Percentiles rank a stretch among this genome's conserved stretches.
Conservation (phyloP, 192 early-diverging fungal species). For the Rhizophlyctis rosea region DNA sequence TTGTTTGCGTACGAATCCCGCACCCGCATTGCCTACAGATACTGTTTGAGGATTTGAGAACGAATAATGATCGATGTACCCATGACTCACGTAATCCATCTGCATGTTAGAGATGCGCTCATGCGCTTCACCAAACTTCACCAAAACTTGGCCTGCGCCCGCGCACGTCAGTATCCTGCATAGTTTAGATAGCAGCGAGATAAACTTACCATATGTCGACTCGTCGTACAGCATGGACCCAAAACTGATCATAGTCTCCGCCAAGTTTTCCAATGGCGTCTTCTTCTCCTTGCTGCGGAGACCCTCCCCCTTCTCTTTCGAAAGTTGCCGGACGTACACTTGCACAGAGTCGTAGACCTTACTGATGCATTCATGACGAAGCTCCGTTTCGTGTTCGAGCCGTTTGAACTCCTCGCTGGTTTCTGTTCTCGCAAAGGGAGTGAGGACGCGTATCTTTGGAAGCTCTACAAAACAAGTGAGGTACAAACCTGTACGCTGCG, state of each 20-base stretch:
- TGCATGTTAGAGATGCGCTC: conserved; percentile 45
- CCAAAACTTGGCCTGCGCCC: conserved; percentile 44
- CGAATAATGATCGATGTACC: too few species aligned
- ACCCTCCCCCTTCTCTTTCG: conserved; percentile 55
- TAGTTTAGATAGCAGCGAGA: background rate
- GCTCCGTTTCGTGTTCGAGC: conserved; percentile 71
- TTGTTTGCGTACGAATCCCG: conserved; percentile 55
- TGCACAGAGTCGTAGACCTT: conserved; percentile 55
- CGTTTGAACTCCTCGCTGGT: conserved; percentile 80
- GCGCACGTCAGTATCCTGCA: background rate
- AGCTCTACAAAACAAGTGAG: background rate
- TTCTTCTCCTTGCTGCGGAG: conserved; percentile 61
- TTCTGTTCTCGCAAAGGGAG: conserved; percentile 34
- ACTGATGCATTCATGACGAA: conserved; percentile 60
- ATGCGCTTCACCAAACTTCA: conserved; percentile 48
- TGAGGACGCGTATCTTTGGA: background rate
- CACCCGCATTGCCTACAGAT: too few species aligned
- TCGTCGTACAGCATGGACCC: conserved; percentile 44
- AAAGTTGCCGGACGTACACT: conserved; percentile 42
- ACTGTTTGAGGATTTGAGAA: too few species aligned
- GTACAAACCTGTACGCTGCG: too few species aligned
- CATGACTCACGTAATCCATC: conserved; percentile 38
- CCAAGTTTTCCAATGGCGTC: conserved; percentile 64
- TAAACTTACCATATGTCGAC: conserved; percentile 27
- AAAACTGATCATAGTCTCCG: conserved; percentile 58